phyloP scores from a whole-genome alignment of 805 yeast species.

The Metschnikowia colocasiae region DNA sequence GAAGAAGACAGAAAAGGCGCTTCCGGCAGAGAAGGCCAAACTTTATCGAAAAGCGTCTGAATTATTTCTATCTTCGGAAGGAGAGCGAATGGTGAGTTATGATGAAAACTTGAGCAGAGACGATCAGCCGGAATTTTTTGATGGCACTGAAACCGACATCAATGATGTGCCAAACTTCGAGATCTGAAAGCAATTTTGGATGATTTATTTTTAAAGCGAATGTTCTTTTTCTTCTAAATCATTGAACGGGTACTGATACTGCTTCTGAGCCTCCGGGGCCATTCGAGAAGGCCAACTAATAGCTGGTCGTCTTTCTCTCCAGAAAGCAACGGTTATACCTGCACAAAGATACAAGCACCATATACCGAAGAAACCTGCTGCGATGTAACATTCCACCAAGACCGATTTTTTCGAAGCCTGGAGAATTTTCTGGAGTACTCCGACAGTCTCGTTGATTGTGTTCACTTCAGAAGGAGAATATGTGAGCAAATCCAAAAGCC shows the following conservation, averaged over 20 bases:
- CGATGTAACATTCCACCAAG: conserved; percentile 44
- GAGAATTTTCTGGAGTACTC: conserved; percentile 25
- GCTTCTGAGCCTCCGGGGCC: conserved; percentile 6
- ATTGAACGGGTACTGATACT: conserved; percentile 11
- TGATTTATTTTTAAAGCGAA: not conserved
- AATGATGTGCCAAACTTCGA: not conserved
- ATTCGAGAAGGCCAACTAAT: conserved; percentile 14
- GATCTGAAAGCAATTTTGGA: not conserved
- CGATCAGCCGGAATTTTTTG: conserved; percentile 40
- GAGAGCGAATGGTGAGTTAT: conserved; percentile 17
- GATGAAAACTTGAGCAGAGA: conserved; percentile 35
- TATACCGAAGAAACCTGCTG: conserved; percentile 39
- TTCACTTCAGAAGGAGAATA: conserved; percentile 43
- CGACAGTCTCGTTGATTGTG: conserved; percentile 34
- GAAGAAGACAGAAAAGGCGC: not conserved
- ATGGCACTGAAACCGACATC: conserved; percentile 24
- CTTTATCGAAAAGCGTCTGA: not conserved
- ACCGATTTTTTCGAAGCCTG: conserved; percentile 33
- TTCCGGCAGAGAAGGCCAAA: not conserved
- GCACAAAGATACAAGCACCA: conserved; percentile 48
- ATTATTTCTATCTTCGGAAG: conserved; percentile 10
- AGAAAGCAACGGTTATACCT: conserved; percentile 25
- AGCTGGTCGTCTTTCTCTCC: conserved; percentile 1
- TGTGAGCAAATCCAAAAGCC: conserved; percentile 43
- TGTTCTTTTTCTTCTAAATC: conserved; percentile 7